Conservation (phyloP, 1,284 basidiomycete genomes). For the Cryptococcus sp. region DNA sequence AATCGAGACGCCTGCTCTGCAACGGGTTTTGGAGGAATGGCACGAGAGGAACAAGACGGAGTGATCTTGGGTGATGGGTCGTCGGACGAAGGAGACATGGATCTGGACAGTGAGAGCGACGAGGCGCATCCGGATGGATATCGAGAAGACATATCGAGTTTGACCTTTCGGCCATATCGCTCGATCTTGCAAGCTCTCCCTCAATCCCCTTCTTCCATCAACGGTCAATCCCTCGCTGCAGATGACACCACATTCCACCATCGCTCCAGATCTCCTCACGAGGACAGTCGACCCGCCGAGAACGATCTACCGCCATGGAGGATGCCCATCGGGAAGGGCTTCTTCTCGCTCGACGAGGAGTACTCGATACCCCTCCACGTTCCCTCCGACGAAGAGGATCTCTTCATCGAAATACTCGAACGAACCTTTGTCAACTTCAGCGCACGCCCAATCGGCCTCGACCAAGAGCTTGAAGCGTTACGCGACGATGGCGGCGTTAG, state of each 20-base stretch:
- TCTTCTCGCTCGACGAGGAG: slow-evolving; percentile 7
- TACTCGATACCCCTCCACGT: background rate
- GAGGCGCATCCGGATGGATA: background rate
- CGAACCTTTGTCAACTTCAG: slow-evolving; percentile 14
- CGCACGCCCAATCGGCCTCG: slow-evolving; percentile 8
- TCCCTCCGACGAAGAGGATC: slow-evolving; percentile 6
- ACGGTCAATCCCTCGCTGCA: background rate
- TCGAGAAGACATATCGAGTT: background rate
- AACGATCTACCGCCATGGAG: slow-evolving; percentile 24
- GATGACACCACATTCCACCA: background rate
- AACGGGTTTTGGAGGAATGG: slow-evolving; percentile 35
- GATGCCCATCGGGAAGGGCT: slow-evolving; percentile 11
- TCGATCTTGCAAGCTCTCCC: background rate
- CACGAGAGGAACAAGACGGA: background rate
- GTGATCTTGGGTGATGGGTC: slow-evolving; percentile 32
- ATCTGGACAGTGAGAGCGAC: background rate
- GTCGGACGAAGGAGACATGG: background rate
- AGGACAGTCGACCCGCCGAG: no score
- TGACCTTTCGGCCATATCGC: background rate
- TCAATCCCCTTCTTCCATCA: background rate
- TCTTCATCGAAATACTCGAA: slow-evolving; percentile 8
- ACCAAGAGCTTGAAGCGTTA: slow-evolving; percentile 2
- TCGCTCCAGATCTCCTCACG: background rate
- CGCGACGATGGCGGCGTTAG: background rate
- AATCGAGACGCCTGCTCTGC: slow-evolving; percentile 32